Conservation (phyloP, 2,329 filamentous ascomycete genomes). For the Cercospora sp. region DNA sequence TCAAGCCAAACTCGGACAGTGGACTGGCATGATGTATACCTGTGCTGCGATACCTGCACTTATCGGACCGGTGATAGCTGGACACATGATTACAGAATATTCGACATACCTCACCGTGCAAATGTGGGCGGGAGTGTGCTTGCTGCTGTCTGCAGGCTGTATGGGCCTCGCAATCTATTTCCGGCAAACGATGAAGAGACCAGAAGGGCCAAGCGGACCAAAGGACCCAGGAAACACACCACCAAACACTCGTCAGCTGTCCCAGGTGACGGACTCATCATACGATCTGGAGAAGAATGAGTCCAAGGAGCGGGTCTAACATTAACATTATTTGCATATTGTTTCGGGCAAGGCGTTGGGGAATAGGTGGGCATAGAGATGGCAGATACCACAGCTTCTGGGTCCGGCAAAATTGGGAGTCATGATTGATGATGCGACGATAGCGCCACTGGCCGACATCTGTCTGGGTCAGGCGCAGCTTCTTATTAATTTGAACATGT, state of each 20-base stretch:
- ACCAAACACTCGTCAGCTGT: not conserved
- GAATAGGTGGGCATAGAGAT: not conserved
- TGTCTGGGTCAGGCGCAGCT: slow-evolving; percentile 12
- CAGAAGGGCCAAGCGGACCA: not conserved
- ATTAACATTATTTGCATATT: not conserved
- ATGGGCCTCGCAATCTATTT: slow-evolving; percentile 40
- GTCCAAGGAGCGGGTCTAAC: not conserved
- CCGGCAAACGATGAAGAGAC: slow-evolving; percentile 14
- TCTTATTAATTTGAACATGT: not conserved
- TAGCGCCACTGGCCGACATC: slow-evolving; percentile 10
- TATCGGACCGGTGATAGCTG: slow-evolving; percentile 50
- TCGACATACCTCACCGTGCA: slow-evolving; percentile 49
- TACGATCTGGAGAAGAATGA: not conserved
- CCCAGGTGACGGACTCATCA: not conserved
- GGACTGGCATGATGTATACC: slow-evolving; percentile 56
- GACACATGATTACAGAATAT: slow-evolving; percentile 47
- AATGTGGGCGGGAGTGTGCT: slow-evolving; percentile 48
- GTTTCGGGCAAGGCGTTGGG: not conserved
- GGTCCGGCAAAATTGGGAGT: not conserved
- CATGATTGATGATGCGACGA: slow-evolving; percentile 11
- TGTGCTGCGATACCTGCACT: slow-evolving; percentile 48
- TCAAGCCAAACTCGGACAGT: slow-evolving; percentile 50
- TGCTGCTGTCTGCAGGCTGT: slow-evolving; percentile 45
- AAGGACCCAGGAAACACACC: not conserved
- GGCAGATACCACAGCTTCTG: not conserved